Conservation (phyloP, 2,329 filamentous ascomycete species). For the Leptosphaerulina australis region DNA sequence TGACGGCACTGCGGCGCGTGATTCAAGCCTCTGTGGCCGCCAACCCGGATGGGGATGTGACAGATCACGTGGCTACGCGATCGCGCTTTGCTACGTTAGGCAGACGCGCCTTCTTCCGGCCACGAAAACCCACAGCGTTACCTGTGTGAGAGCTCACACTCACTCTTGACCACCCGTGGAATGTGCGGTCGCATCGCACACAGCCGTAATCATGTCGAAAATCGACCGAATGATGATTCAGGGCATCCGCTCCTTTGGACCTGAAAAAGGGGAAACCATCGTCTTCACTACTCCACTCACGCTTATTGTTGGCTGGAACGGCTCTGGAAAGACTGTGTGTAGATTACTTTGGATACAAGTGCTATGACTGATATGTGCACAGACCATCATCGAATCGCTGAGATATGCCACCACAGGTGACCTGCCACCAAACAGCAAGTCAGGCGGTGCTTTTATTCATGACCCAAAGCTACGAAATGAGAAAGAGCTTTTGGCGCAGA, state of each 20-base stretch:
- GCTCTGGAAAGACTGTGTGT: conserved; percentile 85
- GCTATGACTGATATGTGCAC: conserved; percentile 5
- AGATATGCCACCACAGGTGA: conserved; percentile 97
- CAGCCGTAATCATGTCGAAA: conserved; percentile 55
- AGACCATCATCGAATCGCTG: conserved; percentile 96
- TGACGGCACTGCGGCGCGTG: neutral
- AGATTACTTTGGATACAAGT: neutral
- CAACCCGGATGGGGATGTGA: neutral
- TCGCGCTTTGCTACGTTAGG: neutral
- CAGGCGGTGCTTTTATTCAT: conserved; percentile 90
- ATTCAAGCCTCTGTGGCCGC: neutral
- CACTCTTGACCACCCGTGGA: neutral
- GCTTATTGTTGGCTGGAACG: conserved; percentile 95
- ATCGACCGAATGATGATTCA: conserved; percentile 89
- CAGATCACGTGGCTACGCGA: conserved; percentile 5
- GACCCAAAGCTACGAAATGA: conserved; percentile 92
- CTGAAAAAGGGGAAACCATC: conserved; percentile 75
- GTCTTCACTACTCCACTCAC: conserved; percentile 90
- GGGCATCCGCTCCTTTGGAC: conserved; percentile 87
- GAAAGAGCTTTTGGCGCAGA: conserved; percentile 86
- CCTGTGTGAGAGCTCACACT: neutral
- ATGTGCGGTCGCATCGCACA: neutral
- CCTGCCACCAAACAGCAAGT: conserved; percentile 85
- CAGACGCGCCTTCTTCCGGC: neutral
- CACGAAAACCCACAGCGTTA: neutral